These are phyloP conservation scores for Heritiera littoralis DNA, from an alignment of 345 rosid genomes.

Conservation along the genomic window DNA sequence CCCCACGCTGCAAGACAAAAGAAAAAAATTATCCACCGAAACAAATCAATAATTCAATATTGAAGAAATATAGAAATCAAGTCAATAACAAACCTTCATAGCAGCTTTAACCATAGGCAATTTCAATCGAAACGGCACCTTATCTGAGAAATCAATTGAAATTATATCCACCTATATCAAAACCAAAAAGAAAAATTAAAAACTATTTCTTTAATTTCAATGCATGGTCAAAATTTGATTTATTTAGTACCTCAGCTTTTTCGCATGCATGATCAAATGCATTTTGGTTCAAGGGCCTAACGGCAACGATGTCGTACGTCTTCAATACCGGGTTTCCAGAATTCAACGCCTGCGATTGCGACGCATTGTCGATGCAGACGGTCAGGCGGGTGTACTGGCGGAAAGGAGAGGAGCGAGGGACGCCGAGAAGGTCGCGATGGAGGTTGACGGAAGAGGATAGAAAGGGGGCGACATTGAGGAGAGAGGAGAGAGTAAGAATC, in stretches of 20 bases:
- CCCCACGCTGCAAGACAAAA: slow-evolving; percentile 59
- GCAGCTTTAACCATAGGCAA: slow-evolving; percentile 66
- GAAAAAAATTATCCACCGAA: slow-evolving; percentile 9
- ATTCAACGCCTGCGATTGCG: slow-evolving; percentile 65
- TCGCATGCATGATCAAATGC: slow-evolving; percentile 70
- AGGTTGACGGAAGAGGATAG: slow-evolving; percentile 61
- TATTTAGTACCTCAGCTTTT: slow-evolving; percentile 56
- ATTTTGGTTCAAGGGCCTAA: slow-evolving; percentile 67
- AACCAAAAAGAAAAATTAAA: not conserved
- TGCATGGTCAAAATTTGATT: not conserved
- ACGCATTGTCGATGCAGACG: slow-evolving; percentile 49
- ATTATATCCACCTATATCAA: slow-evolving; percentile 66
- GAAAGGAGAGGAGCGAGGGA: slow-evolving; percentile 65
- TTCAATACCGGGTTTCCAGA: slow-evolving; percentile 68
- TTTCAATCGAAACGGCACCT: slow-evolving; percentile 67
- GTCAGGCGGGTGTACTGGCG: slow-evolving; percentile 92
- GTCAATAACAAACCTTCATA: slow-evolving; percentile 48
- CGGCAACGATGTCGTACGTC: slow-evolving; percentile 78
- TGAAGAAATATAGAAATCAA: not conserved
- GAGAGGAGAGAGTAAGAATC: slow-evolving; percentile 62
- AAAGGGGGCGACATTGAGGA: slow-evolving; percentile 56
- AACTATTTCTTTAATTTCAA: not conserved
- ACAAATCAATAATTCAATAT: not conserved
- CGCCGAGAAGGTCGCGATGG: slow-evolving; percentile 75
- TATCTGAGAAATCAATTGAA: slow-evolving; percentile 65